Evolutionary conservation across 805 yeast genomes (phyloP), one percentile per base, ranked within the genome.

Genomic region (Metschnikowia orientalis): DNA sequence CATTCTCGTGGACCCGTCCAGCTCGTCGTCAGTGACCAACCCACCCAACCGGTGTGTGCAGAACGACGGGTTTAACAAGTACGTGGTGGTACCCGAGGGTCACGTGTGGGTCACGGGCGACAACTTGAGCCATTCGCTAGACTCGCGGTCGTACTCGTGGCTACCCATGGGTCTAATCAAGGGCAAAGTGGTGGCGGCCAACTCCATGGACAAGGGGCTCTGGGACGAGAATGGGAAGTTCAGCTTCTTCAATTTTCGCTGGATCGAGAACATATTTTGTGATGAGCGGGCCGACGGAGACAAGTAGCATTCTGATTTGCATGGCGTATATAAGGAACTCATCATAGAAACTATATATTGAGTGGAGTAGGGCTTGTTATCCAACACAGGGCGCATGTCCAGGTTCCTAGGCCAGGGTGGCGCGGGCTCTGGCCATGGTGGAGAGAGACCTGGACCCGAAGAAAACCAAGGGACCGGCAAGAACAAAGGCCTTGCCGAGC

Each of bases 41-140:
- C 42, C 53, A 6, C 48, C 57, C 2, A 24, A 45, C 2, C 56
- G 57, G 29, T 41, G 46, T 5, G 38, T 50, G 1, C 46, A 41
- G 18, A 54, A 65, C 34, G 71, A 67, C 40, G 71, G 69, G 6
- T 67, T 53, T 42, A 67, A 74, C 50, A 72, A 75, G 36, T 86
- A 67, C 55, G 78, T 90, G 6, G 68, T 64, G 35, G 89, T 92
- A 0, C 98, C 98, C 1, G 76, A 79, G 45, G 98, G 98, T 2
- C 98, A 92, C 58, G 84, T 86, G 29, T 92, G 97, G 97, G 81
- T 89, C 3, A 87, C 97, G 0, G 99, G 99, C 2, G 99, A 92
- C 52, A 92, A 92, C 52, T 59, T 90, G 37, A 73, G 86, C 17
- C 87, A 81, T 45, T 85, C 95, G 13, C 63, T 89, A 29, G 99